Base-by-base conservation (phyloP, 2,329 filamentous ascomycete genomes). In the Apiospora rasikravindrae region DNA sequence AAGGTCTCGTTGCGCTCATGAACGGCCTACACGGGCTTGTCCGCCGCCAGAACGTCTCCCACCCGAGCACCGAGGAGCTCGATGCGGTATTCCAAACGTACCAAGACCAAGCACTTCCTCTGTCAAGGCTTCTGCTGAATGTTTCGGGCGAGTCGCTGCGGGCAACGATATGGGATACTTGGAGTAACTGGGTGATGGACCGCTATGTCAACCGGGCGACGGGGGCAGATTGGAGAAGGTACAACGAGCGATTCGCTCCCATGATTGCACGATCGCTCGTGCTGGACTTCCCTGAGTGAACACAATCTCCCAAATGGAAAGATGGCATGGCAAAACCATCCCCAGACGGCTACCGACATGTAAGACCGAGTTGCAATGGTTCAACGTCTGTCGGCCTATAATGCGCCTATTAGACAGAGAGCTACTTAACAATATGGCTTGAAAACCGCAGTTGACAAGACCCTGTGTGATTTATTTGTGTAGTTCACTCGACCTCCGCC, bases 191-290 rank as follows among this genome's bases (percentile, higher is more conserved):
- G 69, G 19, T 61, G 22, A 53, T 51, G 26, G 69, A 61, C 26
- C 47, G 69, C 19, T 70, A 51, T 42, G 26, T 70, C 33, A 70
- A 40, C 22, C 29, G 13, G 16, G 33, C 40, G 10, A 70, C 24
- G 11, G 69, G 37, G 6, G 33, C 45, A 42, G 69, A 70, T 61
- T 44, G 69, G 69, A 61, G 10, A 24, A 70, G 47, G 42, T 70
- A 70, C 49, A 33, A 70, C 24, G 10, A 44, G 5, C 37, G 33
- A n/a, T 69, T 70, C 33, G 49, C 33, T 4, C 51, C 69, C 51
- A 29, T 70, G 40, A 70, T 70, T 19, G 14, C 45, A n/a, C 69
- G 10, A 24, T 53, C 47, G 10, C 47, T 61, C 22, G 69, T 70
- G 45, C 22, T 70, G 24, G 11, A 37, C 22, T 70, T 70, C 42